phyloP scores from a whole-genome alignment of 345 rosid species.

The Murraya paniculata region DNA sequence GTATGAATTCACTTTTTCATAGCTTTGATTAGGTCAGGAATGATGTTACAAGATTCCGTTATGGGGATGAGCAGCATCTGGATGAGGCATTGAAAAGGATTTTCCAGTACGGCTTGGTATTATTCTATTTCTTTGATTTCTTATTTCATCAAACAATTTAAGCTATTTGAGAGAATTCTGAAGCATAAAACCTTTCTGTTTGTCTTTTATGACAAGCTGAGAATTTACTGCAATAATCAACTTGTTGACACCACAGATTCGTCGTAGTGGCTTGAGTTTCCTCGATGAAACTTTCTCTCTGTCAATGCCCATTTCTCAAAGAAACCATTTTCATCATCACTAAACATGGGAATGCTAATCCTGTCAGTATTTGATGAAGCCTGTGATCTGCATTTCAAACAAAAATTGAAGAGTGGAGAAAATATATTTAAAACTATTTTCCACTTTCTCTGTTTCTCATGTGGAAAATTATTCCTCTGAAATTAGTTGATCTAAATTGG shows the following conservation, averaged over 20 bases:
- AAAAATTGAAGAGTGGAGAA: background rate
- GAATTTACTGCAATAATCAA: background rate
- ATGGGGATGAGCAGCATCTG: conserved; percentile 96
- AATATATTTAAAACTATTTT: background rate
- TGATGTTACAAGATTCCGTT: conserved; percentile 88
- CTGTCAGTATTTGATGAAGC: background rate
- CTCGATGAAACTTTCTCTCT: background rate
- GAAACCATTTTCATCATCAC: background rate
- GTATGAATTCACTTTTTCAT: conserved; percentile 14
- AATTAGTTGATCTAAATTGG: background rate
- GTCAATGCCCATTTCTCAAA: background rate
- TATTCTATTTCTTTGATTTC: conserved; percentile 4
- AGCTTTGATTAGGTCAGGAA: conserved; percentile 58
- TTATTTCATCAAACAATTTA: background rate
- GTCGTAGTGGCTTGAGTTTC: background rate
- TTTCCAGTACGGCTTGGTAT: conserved; percentile 89
- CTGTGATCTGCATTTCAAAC: background rate
- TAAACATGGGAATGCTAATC: background rate
- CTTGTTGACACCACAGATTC: background rate
- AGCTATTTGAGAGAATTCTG: background rate
- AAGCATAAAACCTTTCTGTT: background rate
- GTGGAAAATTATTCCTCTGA: background rate
- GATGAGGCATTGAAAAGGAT: conserved; percentile 90
- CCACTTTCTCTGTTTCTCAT: background rate
- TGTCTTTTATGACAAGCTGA: background rate